phyloP scores from a whole-genome alignment of 2,329 filamentous ascomycete species.

The Aspergillus luchuensis region DNA sequence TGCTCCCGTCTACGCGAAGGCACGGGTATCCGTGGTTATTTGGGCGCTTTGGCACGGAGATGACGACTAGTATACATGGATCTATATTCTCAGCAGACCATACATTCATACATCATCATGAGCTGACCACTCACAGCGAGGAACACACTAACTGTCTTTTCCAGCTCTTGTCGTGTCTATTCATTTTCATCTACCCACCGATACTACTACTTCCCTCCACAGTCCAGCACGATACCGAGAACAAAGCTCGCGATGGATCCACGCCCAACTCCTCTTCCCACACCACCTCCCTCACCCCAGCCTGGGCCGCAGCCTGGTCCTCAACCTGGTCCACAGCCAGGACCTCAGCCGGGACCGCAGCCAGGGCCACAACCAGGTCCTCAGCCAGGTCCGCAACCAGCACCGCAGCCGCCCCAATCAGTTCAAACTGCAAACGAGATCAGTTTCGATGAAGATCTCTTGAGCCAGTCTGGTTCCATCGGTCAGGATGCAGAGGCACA shows the following conservation, averaged over 20 bases:
- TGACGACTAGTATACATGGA: no score
- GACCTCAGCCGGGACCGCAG: background rate
- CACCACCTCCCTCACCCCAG: background rate
- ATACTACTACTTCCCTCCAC: background rate
- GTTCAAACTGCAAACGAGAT: constrained; percentile 50
- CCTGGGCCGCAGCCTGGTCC: background rate
- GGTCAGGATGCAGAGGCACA: background rate
- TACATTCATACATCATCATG: background rate
- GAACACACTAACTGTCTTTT: background rate
- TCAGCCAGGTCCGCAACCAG: constrained; percentile 8
- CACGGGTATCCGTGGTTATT: no score
- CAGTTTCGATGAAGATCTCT: no score
- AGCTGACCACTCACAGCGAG: background rate
- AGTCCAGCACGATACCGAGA: background rate
- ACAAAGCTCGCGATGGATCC: background rate
- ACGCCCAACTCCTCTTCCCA: background rate
- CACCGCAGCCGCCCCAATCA: constrained; percentile 64
- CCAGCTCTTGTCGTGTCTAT: background rate
- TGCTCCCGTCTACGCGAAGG: no score
- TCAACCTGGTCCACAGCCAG: background rate
- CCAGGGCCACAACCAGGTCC: background rate
- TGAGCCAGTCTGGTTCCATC: no score
- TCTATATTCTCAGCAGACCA: background rate
- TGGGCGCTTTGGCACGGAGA: no score
- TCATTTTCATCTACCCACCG: background rate